A percentile compares a stretch with the other conserved stretches of the same genome.
These are phyloP conservation scores for Naegleria fowleri DNA, from an alignment of 208 protist genomes.

Conservation along the genomic window DNA sequence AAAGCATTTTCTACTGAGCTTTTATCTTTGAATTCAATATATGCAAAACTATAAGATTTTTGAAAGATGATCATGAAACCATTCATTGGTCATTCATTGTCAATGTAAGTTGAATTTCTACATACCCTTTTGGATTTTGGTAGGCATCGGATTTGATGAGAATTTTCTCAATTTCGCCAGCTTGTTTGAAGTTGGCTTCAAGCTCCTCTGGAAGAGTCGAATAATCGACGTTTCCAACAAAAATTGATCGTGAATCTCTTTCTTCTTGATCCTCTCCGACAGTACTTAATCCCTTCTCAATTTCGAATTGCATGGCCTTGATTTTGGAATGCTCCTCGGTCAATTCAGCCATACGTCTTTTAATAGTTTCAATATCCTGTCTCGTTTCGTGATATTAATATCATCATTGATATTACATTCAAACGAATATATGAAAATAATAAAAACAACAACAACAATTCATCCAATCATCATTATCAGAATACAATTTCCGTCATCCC, in stretches of 20 bases:
- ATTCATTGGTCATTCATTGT: too few relatives aligned
- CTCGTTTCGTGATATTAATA: background rate
- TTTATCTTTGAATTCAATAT: constrained; percentile 77
- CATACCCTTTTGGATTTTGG: constrained; percentile 72
- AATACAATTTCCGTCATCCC: too few relatives aligned
- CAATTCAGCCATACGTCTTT: background rate
- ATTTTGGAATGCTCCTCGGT: background rate
- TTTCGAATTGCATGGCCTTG: constrained; percentile 7
- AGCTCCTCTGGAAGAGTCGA: constrained; percentile 75
- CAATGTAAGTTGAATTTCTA: too few relatives aligned
- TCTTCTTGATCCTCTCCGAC: constrained; percentile 52
- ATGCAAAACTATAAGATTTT: constrained; percentile 52
- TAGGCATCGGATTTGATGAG: constrained; percentile 78
- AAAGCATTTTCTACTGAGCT: constrained; percentile 69
- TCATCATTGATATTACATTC: background rate
- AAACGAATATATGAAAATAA: background rate
- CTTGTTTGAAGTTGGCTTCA: constrained; percentile 74
- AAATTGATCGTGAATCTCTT: constrained; percentile 66
- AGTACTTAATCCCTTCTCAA: background rate
- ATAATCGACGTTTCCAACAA: constrained; percentile 79
- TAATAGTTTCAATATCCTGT: constrained; percentile 12
- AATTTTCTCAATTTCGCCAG: constrained; percentile 74
- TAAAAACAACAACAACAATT: background rate
- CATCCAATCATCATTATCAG: background rate
- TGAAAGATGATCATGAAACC: too few relatives aligned